Evolutionary conservation across 176 grass and related monocot species (phyloP), one percentile per base, ranked within the genome.

Genomic region (Hyparrhenia diplandra): DNA sequence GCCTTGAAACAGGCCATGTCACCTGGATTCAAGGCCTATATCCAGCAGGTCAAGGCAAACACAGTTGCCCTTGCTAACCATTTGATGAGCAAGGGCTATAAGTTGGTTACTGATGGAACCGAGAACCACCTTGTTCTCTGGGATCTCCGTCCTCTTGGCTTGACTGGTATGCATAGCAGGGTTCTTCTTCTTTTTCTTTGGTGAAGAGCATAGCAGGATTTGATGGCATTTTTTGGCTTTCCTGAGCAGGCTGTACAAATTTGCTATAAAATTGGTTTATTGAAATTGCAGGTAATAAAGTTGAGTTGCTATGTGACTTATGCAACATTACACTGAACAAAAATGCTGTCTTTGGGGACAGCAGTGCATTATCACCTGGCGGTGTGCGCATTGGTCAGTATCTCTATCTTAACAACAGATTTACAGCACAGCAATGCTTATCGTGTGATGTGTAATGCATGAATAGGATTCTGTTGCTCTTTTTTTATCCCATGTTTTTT

Each of bases 101-200:
- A 93, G 84, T 86, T 99, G 80, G 97, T 99, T 29, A 99, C 97
- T 8, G 91, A 91, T 84, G 97, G 97, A 77, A 99, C 97, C 47
- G 97, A 99, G 83, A 99, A 99, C 73, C 96, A 99, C 52, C 92
- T 99, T 91, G 93, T 99, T 59, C 90, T 99, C 43, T 99, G 96
- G 96, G 96, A 99, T 79, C 96, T 99, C 32, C 96, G 96, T 8
- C 92, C 96, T 80, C 92, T 99, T 88, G 93, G 96, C 25, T 86
- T 99, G 82, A 95, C 96, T 75, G 96, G 96, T 99, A 93, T 31
- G 64, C 29, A 66, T 51, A 24, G 17, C 37, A 71, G 6, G 17
- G 31, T 79, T 72, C 49, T 24, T 24, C 47, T 55, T 18, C 2
- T 52, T 58, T 11, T 37, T 8, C 36, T 37, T 24, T 11, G 7